A percentile compares a stretch with the other conserved stretches of the same genome.
Conservation (phyloP, 2,329 filamentous ascomycete species). For the Tolypocladium cylindrosporum region DNA sequence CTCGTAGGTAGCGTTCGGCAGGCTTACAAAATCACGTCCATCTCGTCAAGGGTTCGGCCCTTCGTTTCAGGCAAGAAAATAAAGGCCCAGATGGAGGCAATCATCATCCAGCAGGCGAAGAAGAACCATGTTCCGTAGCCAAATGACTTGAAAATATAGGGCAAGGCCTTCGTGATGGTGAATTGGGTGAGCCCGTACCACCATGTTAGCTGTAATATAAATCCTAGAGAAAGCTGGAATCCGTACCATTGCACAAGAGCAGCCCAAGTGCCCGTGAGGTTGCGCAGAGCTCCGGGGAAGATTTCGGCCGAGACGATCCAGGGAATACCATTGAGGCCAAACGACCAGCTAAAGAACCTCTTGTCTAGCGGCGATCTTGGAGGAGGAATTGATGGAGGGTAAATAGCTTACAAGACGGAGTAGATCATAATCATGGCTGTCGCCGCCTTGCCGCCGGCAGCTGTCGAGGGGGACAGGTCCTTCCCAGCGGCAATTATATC, state of each 20-base stretch:
- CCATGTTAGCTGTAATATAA: not conserved
- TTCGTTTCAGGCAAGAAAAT: conserved; percentile 46
- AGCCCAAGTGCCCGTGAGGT: conserved; percentile 28
- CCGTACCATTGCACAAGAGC: conserved; percentile 27
- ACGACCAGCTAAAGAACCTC: conserved; percentile 25
- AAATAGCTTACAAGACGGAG: conserved; percentile 34
- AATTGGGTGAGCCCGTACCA: conserved; percentile 25
- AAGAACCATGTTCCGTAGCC: conserved; percentile 47
- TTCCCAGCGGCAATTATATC: conserved; percentile 31
- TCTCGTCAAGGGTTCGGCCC: conserved; percentile 41
- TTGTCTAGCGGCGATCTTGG: not conserved
- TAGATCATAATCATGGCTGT: conserved; percentile 47
- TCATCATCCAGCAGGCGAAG: conserved; percentile 41
- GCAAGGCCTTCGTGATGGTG: conserved; percentile 30
- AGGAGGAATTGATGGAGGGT: fast-evolving
- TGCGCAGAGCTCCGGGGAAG: conserved; percentile 32
- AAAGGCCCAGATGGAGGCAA: conserved; percentile 36
- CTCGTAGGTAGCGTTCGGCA: too few relatives aligned
- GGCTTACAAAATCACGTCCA: conserved; percentile 29
- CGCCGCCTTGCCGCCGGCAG: conserved; percentile 38
- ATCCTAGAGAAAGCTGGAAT: not conserved
- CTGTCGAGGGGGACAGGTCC: conserved; percentile 28
- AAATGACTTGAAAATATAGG: conserved; percentile 32
- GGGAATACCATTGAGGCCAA: conserved; percentile 33
- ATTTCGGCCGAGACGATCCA: conserved; percentile 36